Evolutionary conservation across 2,329 filamentous ascomycete species (phyloP), one percentile per base, ranked within the genome.

Genomic region (Graphilbum sp.): DNA sequence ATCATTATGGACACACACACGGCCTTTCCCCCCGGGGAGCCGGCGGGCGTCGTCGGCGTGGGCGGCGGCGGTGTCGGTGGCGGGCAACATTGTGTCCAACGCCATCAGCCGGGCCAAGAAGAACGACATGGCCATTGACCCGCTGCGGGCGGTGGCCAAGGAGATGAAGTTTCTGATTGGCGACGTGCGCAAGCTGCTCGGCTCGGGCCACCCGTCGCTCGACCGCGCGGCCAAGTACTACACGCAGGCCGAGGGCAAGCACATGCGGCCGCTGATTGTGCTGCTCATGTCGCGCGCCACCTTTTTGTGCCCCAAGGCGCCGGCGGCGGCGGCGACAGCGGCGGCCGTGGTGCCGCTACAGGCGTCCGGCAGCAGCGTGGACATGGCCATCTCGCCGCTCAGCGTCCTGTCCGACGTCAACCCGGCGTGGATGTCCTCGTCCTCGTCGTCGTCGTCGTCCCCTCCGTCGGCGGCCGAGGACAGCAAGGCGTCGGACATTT

Each of bases 151-250:
- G 25, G 87, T 96, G 25, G 88, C 84, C 45, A 92, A 94, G 61
- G 88, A 96, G 66, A 84, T 98, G 77, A 90, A 93, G 60, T 92
- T 87, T 50, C 63, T 96, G 52, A 94, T 83, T 11, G 86, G 86
- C 39, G 94, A 96, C 51, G 93, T 96, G 58, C 72, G 84, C 43
- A 82, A 92, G 54, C 67, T 96, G n/a, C 65, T 96, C 15, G 88
- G 88, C 6, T 95, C 87, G 0, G 88, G 88, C 6, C 88, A 98
- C 54, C 90, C 90, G 1, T 86, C 87, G 34, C 71, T 98, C 43
- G 90, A 96, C 54, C 87, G 84, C 32, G 88, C 87, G 21, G 86
- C 90, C 37, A 98, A 98, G 61, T 98, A 98, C 66, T 98, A 98
- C 58, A 94, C 90, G 18, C 82, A 88, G 52, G 83, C 83, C 42